Evolutionary conservation across 768 basidiomycete species (phyloP).

Genomic region (Suillus weaverae): DNA sequence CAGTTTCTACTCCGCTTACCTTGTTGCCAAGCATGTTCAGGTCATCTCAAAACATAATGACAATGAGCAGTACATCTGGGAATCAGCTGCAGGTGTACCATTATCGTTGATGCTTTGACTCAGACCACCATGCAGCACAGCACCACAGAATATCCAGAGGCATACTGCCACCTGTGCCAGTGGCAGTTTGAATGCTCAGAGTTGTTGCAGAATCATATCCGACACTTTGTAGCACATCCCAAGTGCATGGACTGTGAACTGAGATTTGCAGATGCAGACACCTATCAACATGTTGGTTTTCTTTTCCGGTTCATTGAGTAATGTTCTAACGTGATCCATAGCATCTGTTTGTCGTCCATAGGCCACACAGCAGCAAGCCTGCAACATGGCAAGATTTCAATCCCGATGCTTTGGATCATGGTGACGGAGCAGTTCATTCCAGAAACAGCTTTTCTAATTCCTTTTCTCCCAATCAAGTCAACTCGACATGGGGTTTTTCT

Average conservation of each 20-base stretch:
- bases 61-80: slow-evolving; percentile 99
- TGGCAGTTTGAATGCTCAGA: slow-evolving; percentile 40
- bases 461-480: slow-evolving; percentile 12
- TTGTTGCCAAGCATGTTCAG: slow-evolving; percentile 97
- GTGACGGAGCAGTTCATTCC: background rate
- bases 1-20: slow-evolving; percentile 99
- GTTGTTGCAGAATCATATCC: slow-evolving; percentile 41
- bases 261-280: slow-evolving; percentile 41
- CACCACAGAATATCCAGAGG: slow-evolving; percentile 31
- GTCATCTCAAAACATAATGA: slow-evolving; percentile 99
- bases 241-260: slow-evolving; percentile 43
- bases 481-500: slow-evolving; percentile 26
- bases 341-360: slow-evolving; percentile 31
- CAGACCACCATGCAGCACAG: slow-evolving; percentile 27
- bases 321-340: slow-evolving; percentile 4
- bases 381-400: background rate
- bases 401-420: slow-evolving; percentile 3
- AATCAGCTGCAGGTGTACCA: slow-evolving; percentile 88
- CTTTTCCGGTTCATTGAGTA: slow-evolving; percentile 1
- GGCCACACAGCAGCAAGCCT: slow-evolving; percentile 13
- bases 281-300: slow-evolving; percentile 37
- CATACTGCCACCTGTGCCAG: slow-evolving; percentile 37
- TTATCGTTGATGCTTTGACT: slow-evolving; percentile 13
- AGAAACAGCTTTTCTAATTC: slow-evolving; percentile 9
- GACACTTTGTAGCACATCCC: slow-evolving; percentile 43